Conservation (phyloP, 2,329 filamentous ascomycete genomes). For the Sclerotinia spermophila region DNA sequence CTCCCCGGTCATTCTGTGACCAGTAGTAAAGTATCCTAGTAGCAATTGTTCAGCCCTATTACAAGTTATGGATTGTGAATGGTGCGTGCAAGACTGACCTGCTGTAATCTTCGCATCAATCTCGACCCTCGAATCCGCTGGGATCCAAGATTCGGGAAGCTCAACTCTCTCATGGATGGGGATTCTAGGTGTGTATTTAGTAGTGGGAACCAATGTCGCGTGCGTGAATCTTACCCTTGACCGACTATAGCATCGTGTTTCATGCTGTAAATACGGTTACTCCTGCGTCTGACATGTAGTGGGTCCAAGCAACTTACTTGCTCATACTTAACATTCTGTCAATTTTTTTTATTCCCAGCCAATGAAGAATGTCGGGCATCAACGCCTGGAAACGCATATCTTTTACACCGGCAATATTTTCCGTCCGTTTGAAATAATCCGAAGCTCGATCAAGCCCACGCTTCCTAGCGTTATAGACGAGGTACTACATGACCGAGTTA, state of each 20-base stretch:
- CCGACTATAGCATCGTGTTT: slow-evolving; percentile 86
- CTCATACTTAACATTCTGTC: slow-evolving; percentile 99
- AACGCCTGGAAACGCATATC: slow-evolving; percentile 97
- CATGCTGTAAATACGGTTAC: slow-evolving; percentile 54
- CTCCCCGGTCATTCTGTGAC: slow-evolving; percentile 82
- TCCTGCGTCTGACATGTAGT: slow-evolving; percentile 26
- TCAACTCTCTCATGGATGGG: slow-evolving; percentile 87
- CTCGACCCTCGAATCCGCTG: slow-evolving; percentile 92
- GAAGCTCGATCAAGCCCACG: slow-evolving; percentile 75
- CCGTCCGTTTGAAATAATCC: slow-evolving; percentile 95
- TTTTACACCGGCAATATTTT: slow-evolving; percentile 96
- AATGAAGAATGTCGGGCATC: slow-evolving; percentile 97
- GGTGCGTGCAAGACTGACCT: slow-evolving; percentile 48
- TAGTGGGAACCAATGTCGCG: slow-evolving; percentile 7
- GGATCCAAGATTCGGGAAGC: slow-evolving; percentile 90
- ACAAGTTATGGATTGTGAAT: slow-evolving; percentile 10
- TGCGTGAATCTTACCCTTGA: slow-evolving; percentile 55
- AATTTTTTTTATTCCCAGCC: slow-evolving; percentile 98
- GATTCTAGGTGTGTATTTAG: slow-evolving; percentile 49
- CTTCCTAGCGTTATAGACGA: slow-evolving; percentile 77
- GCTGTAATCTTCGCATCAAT: slow-evolving; percentile 98
- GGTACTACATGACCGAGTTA: slow-evolving; percentile 34
- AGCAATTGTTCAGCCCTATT: slow-evolving; percentile 36
- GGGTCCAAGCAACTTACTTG: slow-evolving; percentile 47
- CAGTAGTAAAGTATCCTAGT: slow-evolving; percentile 74